A percentile compares a stretch with the other conserved stretches of the same genome.
phyloP scores from a whole-genome alignment of 148 eudicot species.

The Heliamphora exappendiculata region DNA sequence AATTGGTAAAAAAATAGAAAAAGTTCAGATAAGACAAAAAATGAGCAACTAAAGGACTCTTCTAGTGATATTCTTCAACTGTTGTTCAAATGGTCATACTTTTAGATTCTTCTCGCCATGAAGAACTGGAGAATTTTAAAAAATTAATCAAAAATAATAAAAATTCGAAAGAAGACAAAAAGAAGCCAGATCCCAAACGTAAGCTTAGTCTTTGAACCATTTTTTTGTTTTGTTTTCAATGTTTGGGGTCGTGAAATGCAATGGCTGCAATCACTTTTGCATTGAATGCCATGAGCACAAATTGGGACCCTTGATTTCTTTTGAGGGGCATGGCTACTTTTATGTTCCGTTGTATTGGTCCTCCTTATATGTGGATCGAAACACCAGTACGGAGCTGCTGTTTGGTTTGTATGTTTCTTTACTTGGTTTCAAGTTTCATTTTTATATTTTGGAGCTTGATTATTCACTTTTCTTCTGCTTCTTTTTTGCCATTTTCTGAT shows the following conservation, averaged over 20 bases:
- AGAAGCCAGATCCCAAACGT: no score
- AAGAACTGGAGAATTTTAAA: no score
- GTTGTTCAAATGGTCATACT: no score
- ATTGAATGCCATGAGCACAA: background rate
- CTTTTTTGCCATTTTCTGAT: slow-evolving; percentile 13
- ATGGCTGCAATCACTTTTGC: background rate
- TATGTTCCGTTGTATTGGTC: background rate
- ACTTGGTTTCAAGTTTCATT: background rate
- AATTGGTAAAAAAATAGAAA: no score
- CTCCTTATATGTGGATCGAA: background rate
- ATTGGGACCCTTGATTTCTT: background rate
- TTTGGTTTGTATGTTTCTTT: slow-evolving; percentile 10
- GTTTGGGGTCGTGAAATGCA: background rate
- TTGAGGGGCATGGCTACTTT: background rate
- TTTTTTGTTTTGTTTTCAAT: no score
- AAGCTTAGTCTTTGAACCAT: no score
- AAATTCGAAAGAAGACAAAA: no score
- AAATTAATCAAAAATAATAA: no score
- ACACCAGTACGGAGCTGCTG: background rate
- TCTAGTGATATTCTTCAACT: no score
- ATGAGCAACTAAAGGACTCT: no score
- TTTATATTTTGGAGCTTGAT: background rate
- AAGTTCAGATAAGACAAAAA: no score
- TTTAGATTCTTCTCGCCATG: no score
- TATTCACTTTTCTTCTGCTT: slow-evolving; percentile 3